phyloP scores from a whole-genome alignment of 2,329 filamentous ascomycete genomes.

The Sclerotinia spermophila region DNA sequence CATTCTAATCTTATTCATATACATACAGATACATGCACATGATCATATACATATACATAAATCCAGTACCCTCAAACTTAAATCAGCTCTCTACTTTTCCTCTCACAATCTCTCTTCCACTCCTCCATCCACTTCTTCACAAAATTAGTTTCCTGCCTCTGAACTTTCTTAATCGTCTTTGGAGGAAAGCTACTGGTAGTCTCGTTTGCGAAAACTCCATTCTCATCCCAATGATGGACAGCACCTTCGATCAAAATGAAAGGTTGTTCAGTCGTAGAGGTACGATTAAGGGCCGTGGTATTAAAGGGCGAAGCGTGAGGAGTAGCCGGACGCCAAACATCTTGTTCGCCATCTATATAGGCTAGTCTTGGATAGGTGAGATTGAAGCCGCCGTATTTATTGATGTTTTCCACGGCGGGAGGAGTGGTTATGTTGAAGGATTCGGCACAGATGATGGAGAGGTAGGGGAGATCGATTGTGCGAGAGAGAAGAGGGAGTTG shows the following conservation, averaged over 20 bases:
- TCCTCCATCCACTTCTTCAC: conserved; percentile 66
- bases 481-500: conserved; percentile 70
- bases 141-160: conserved; percentile 56
- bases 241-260: conserved; percentile 70
- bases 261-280: conserved; percentile 62
- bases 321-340: conserved; percentile 75
- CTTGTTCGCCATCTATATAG: conserved; percentile 70
- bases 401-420: conserved; percentile 63
- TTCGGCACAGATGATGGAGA: conserved; percentile 57
- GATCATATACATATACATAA: not conserved
- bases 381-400: conserved; percentile 70
- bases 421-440: conserved; percentile 66
- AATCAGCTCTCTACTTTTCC: not conserved
- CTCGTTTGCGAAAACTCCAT: conserved; percentile 61
- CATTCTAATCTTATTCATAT: not conserved
- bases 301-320: conserved; percentile 56
- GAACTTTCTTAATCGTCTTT: conserved; percentile 53
- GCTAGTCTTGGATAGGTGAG: conserved; percentile 72
- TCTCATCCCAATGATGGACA: conserved; percentile 80
- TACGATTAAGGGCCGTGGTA: conserved; percentile 49
- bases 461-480: conserved; percentile 60
- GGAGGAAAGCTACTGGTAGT: conserved; percentile 54
- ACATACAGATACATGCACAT: not conserved
- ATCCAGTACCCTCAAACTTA: not conserved
- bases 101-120: conserved; percentile 40